Base-by-base conservation (phyloP, 2,329 filamentous ascomycete genomes). In the Aspergillus eucalypticola region DNA sequence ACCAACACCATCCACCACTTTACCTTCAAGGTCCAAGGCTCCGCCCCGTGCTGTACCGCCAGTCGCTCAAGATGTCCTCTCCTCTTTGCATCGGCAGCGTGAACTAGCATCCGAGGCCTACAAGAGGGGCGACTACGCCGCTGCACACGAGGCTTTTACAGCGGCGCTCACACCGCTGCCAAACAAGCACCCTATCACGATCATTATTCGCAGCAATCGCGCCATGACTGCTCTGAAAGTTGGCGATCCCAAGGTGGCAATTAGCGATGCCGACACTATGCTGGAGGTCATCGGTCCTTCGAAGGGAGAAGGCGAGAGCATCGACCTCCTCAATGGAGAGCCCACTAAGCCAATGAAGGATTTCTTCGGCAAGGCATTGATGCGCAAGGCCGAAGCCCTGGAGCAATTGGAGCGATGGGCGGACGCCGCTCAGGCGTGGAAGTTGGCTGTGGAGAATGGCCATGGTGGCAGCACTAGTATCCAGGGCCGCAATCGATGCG, bases 381-480 rank as follows among this genome's bases (percentile, higher is more conserved):
- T 91, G 78, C 89, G 95, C 56, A 98, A 98, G 79, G 95, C 95
- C 0, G 95, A 99, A 77, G 95, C 92, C 1, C 82, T 98, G 7
- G 95, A 99, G 75, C 90, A 96, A 72, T 89, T 99, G 82, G 95
- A 99, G 78, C 91, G 90, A 73, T 99, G 94, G 94, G 78, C 80
- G 2, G 94, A 98, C 54, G 95, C 95, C 1, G 88, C 87, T 0
- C 79, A 82, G 2, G 87, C 90, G 0, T 99, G 95, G 95, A 87
- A 88, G 69, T 80, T 85, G 57, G 93, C 91, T 35, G 90, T 98
- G 1, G 90, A 96, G 76, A 86, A 86, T 25, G 92, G 93, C 3
- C 86, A 96, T 15, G 94, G 95, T n/a, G 94, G 92, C 7, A 82
- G 89, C 7, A 89, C 89, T 8, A 92, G 92, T 54, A 89, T 92